Conservation (phyloP, 2,329 filamentous ascomycete genomes). For the Annulohypoxylon truncatum region DNA sequence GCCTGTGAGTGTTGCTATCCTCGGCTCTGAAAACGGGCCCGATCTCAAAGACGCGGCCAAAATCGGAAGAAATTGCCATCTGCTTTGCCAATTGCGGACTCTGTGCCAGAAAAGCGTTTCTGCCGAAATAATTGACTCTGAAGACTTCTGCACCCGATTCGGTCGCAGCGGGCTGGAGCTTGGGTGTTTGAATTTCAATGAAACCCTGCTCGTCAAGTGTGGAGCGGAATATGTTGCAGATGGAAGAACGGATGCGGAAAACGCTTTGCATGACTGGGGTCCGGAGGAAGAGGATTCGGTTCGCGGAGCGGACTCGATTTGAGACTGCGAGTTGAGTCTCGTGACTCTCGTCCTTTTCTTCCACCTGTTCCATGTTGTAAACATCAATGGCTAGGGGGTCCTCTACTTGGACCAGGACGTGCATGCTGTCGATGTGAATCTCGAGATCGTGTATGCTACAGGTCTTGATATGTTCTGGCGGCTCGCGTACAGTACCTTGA, state of each 20-base stretch:
- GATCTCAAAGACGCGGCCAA: conserved; percentile 89
- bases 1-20: conserved; percentile 94
- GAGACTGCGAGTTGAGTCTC: conserved; percentile 70
- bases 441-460: conserved; percentile 82
- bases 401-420: conserved; percentile 63
- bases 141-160: conserved; percentile 94
- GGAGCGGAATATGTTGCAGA: conserved; percentile 82
- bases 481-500: conserved; percentile 76
- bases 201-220: conserved; percentile 81
- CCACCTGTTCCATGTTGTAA: conserved; percentile 58
- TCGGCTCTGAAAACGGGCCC: conserved; percentile 93
- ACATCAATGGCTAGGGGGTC: conserved; percentile 62
- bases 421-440: conserved; percentile 71
- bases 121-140: conserved; percentile 89
- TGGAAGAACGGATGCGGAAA: conserved; percentile 85
- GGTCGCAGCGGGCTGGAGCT: conserved; percentile 88
- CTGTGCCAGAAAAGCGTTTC: conserved; percentile 88
- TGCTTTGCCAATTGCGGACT: conserved; percentile 94
- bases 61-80: conserved; percentile 90
- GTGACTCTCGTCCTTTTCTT: conserved; percentile 51
- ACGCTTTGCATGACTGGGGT: conserved; percentile 89
- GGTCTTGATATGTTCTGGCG: conserved; percentile 79
- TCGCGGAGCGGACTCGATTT: conserved; percentile 75
- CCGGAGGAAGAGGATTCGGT: conserved; percentile 85
- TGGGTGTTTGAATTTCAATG: conserved; percentile 93